phyloP scores from a whole-genome alignment of 371 early-diverging fungal species.

The Mucor plumbeus region DNA sequence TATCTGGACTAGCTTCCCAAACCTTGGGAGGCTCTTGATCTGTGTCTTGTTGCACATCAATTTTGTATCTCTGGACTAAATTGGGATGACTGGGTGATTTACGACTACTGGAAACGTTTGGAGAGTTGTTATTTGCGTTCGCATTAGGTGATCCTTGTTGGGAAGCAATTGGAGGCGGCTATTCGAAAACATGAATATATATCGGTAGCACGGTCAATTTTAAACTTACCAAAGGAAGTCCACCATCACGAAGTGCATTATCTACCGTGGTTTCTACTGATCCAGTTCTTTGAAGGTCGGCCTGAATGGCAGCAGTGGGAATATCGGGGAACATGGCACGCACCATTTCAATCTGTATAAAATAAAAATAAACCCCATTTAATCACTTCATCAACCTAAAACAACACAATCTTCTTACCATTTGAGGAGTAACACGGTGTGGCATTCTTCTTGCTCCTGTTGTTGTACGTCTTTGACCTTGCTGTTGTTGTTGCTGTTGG shows the following conservation, averaged over 20 bases:
- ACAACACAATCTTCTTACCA: conserved; percentile 46
- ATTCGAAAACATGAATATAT: neutral
- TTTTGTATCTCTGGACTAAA: conserved; percentile 57
- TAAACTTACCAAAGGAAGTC: conserved; percentile 69
- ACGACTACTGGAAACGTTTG: conserved; percentile 5
- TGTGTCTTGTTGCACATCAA: conserved; percentile 46
- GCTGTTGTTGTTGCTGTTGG: no score
- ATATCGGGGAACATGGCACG: conserved; percentile 89
- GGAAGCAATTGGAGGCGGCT: conserved; percentile 36
- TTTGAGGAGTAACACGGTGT: conserved; percentile 65
- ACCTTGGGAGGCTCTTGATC: conserved; percentile 71
- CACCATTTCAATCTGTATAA: conserved; percentile 70
- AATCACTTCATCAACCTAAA: neutral
- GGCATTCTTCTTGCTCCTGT: conserved; percentile 36
- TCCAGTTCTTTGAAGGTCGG: conserved; percentile 86
- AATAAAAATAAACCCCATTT: neutral
- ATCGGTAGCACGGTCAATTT: no score
- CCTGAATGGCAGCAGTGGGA: conserved; percentile 80
- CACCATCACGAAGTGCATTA: conserved; percentile 80
- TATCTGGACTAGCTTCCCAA: conserved; percentile 80
- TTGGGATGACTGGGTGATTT: conserved; percentile 46
- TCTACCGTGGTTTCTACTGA: conserved; percentile 89
- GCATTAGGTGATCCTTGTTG: conserved; percentile 21
- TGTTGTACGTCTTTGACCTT: conserved; percentile 47
- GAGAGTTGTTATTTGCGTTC: neutral